phyloP scores from a whole-genome alignment of 2,329 filamentous ascomycete genomes.

The Arthrobotrys conoides region DNA sequence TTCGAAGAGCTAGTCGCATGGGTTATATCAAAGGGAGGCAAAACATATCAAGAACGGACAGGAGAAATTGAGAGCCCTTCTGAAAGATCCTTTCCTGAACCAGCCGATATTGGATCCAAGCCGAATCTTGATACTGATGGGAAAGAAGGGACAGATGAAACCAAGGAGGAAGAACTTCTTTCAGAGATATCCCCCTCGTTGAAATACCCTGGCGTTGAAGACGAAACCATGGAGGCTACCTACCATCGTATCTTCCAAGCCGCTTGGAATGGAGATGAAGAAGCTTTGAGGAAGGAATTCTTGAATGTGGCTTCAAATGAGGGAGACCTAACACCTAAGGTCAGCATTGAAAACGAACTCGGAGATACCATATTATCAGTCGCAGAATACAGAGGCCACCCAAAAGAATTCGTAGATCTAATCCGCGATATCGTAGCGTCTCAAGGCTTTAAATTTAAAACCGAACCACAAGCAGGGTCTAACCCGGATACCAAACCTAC shows the following conservation, averaged over 20 bases:
- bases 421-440: constrained; percentile 67
- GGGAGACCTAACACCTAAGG: constrained; percentile 50
- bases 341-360: constrained; percentile 66
- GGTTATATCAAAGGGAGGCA: constrained; percentile 71
- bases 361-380: constrained; percentile 73
- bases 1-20: constrained; percentile 38
- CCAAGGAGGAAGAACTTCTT: constrained; percentile 54
- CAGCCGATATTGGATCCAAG: neutral
- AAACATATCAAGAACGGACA: constrained; percentile 76
- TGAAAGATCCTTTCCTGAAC: no score
- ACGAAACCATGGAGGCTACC: constrained; percentile 20
- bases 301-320: neutral
- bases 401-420: constrained; percentile 72
- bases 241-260: constrained; percentile 73
- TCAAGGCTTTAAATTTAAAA: neutral
- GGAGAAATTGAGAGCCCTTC: constrained; percentile 68
- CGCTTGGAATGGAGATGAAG: constrained; percentile 76
- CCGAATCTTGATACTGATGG: neutral
- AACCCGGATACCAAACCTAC: no score
- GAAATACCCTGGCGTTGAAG: constrained; percentile 17
- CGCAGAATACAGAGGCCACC: constrained; percentile 74
- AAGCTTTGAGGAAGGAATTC: constrained; percentile 10
- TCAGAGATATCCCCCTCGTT: constrained; percentile 37
- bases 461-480: no score
- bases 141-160: constrained; percentile 44